phyloP scores from a whole-genome alignment of 192 early-diverging fungal species.

The Cladochytrium replicatum region DNA sequence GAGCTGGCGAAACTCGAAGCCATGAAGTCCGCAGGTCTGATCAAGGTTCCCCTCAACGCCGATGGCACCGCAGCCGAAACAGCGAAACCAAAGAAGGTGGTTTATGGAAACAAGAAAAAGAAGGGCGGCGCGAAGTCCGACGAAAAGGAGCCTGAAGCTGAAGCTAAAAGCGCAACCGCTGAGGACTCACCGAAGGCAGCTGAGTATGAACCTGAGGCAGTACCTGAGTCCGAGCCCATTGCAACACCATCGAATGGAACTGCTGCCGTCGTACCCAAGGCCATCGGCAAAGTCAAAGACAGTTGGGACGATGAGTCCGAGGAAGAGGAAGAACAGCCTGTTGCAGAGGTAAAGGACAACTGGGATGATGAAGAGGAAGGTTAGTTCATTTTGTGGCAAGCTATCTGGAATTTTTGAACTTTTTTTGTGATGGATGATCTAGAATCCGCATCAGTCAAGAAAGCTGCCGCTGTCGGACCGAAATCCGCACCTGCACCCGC shows the following conservation, averaged over 20 bases:
- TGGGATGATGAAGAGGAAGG: slow-evolving; percentile 10
- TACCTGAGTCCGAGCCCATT: background rate
- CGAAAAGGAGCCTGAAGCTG: slow-evolving; percentile 14
- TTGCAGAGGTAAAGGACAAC: slow-evolving; percentile 15
- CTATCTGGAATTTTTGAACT: too few relatives aligned
- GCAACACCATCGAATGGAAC: slow-evolving; percentile 8
- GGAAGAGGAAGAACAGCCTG: slow-evolving; percentile 15
- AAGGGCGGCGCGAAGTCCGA: slow-evolving; percentile 28
- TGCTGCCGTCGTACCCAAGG: slow-evolving; percentile 4
- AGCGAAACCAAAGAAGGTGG: slow-evolving; percentile 54
- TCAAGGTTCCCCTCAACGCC: slow-evolving; percentile 57
- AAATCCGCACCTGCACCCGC: slow-evolving; percentile 3
- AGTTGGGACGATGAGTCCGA: slow-evolving; percentile 31
- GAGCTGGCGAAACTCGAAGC: slow-evolving; percentile 62
- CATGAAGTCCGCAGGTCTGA: slow-evolving; percentile 65
- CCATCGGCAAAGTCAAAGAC: slow-evolving; percentile 50
- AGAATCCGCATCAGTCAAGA: too few relatives aligned
- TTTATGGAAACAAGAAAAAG: slow-evolving; percentile 74
- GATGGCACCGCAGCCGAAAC: slow-evolving; percentile 21
- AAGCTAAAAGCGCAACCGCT: slow-evolving; percentile 9
- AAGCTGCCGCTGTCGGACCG: too few relatives aligned
- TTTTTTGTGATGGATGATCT: too few relatives aligned
- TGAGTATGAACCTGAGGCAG: slow-evolving; percentile 9
- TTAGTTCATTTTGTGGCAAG: background rate
- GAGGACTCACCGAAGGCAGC: slow-evolving; percentile 15